A percentile compares a stretch with the other conserved stretches of the same genome.
phyloP scores from a whole-genome alignment of 192 early-diverging fungal genomes.

The Thoreauomyces humboldtii region DNA sequence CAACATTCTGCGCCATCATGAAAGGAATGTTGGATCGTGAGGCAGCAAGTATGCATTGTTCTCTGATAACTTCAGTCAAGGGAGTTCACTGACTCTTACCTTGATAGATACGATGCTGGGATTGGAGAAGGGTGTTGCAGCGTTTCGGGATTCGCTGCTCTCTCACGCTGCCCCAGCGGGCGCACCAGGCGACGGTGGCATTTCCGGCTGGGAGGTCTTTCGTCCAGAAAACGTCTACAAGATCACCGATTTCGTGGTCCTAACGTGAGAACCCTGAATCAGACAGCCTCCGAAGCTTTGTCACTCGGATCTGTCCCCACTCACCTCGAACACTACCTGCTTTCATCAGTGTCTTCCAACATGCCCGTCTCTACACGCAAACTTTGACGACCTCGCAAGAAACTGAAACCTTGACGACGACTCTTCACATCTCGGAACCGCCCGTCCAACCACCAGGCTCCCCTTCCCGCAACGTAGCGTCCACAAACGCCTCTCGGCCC shows the following conservation, averaged over 20 bases:
- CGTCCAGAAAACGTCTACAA: constrained; percentile 11
- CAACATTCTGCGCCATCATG: constrained; percentile 27
- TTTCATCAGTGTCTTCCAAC: constrained; percentile 33
- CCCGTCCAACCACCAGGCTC: too few relatives aligned
- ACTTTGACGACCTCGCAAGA: constrained; percentile 12
- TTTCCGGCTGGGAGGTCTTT: constrained; percentile 21
- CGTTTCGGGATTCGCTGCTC: constrained; percentile 19
- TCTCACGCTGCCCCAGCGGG: constrained; percentile 3
- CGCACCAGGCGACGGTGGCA: not conserved
- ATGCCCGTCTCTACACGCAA: constrained; percentile 28
- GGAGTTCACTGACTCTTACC: too few relatives aligned
- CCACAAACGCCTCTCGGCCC: not conserved
- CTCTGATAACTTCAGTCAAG: too few relatives aligned
- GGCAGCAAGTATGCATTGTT: constrained; percentile 1
- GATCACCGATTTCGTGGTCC: constrained; percentile 23
- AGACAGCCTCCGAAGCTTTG: too few relatives aligned
- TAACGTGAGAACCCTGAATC: too few relatives aligned
- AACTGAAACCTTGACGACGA: not conserved
- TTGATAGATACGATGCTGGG: constrained; percentile 4
- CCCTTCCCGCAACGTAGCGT: not conserved
- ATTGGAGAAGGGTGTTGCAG: constrained; percentile 4
- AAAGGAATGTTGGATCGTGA: constrained; percentile 26
- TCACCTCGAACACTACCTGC: too few relatives aligned
- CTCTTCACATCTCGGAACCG: constrained; percentile 18
- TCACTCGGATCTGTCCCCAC: too few relatives aligned